Conservation (phyloP, 225 moss, liverwort and hornwort genomes). For the Bryum argenteum region DNA sequence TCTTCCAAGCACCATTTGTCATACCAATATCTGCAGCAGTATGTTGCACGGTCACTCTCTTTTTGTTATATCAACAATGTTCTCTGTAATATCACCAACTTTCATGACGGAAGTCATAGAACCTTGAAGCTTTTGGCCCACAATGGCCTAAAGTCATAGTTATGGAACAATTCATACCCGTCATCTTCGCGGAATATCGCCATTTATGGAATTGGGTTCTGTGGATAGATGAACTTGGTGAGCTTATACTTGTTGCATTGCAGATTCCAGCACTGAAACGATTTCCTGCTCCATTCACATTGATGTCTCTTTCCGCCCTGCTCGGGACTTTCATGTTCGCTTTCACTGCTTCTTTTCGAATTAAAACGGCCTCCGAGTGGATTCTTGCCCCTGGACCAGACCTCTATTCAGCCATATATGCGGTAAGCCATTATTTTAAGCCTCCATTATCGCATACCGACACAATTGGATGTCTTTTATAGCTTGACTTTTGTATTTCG, state of each 20-base stretch:
- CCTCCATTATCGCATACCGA: neutral
- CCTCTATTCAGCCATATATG: slow-evolving; percentile 67
- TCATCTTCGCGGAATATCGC: too few relatives aligned
- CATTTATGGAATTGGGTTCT: too few relatives aligned
- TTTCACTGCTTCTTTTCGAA: slow-evolving; percentile 48
- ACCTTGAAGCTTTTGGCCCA: too few relatives aligned
- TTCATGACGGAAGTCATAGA: too few relatives aligned
- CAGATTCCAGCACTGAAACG: slow-evolving; percentile 55
- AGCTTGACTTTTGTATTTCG: neutral
- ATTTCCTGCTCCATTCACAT: slow-evolving; percentile 75
- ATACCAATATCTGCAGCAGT: too few relatives aligned
- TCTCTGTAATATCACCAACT: too few relatives aligned
- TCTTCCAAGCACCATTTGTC: too few relatives aligned
- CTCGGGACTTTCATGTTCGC: slow-evolving; percentile 60
- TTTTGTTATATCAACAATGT: too few relatives aligned
- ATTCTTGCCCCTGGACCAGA: slow-evolving; percentile 51
- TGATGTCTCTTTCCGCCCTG: slow-evolving; percentile 50
- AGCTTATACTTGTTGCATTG: slow-evolving; percentile 11
- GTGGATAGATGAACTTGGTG: neutral
- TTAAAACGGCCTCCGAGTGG: slow-evolving; percentile 57
- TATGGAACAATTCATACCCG: too few relatives aligned
- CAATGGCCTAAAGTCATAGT: too few relatives aligned
- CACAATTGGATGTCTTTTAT: neutral
- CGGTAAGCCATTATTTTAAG: slow-evolving; percentile 32
- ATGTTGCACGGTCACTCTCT: too few relatives aligned